These are phyloP conservation scores for Castanea crenata DNA, from an alignment of 306 rosid genomes.

Conservation along the genomic window DNA sequence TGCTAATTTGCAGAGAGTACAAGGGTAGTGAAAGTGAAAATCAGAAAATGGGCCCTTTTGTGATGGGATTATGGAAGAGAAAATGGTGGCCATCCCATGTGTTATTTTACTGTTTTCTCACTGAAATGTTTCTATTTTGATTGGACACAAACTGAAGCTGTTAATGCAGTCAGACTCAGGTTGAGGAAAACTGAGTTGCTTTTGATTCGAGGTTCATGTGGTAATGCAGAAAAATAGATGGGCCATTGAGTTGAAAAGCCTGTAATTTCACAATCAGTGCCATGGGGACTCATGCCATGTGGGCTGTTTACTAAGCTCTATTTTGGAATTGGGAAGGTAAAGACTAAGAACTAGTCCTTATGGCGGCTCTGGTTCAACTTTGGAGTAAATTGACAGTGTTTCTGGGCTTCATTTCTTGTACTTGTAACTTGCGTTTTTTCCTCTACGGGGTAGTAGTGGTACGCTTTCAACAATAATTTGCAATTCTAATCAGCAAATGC, in stretches of 20 bases:
- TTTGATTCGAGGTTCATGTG: slow-evolving; percentile 22
- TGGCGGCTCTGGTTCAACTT: background rate
- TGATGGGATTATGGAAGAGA: slow-evolving; percentile 27
- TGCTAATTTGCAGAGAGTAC: slow-evolving; percentile 18
- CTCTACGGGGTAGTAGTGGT: background rate
- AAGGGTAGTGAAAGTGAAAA: too few species aligned
- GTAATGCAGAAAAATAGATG: slow-evolving; percentile 29
- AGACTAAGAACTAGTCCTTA: slow-evolving; percentile 14
- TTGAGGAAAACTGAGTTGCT: slow-evolving; percentile 17
- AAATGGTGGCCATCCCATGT: slow-evolving; percentile 49
- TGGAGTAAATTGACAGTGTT: slow-evolving; percentile 2
- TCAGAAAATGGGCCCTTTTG: slow-evolving; percentile 37
- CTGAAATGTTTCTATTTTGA: slow-evolving; percentile 34
- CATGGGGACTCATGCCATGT: slow-evolving; percentile 16
- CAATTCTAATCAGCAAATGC: background rate
- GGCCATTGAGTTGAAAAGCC: slow-evolving; percentile 27
- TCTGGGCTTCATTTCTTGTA: slow-evolving; percentile 1
- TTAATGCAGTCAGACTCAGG: slow-evolving; percentile 3
- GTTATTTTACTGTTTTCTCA: slow-evolving; percentile 40
- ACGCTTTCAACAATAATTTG: background rate
- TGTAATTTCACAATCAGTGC: slow-evolving; percentile 2
- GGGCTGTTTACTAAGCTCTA: slow-evolving; percentile 7
- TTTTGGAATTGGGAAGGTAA: slow-evolving; percentile 1
- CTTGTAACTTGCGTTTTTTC: background rate
- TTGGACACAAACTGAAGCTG: slow-evolving; percentile 30